phyloP scores from a whole-genome alignment of 1,284 basidiomycete species.

The Phlebopus sp. region DNA sequence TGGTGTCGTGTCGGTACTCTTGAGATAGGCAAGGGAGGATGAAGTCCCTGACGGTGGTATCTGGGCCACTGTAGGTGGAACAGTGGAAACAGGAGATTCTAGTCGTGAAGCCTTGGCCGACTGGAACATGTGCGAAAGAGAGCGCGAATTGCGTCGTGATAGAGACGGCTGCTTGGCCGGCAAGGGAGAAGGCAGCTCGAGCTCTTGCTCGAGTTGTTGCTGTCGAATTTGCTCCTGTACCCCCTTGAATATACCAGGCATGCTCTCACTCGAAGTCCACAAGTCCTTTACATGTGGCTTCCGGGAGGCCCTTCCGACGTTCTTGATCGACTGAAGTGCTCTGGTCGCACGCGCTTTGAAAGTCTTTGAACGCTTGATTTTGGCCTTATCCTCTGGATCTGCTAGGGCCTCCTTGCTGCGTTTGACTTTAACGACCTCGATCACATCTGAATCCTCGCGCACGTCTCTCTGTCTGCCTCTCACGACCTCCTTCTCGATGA shows the following conservation, averaged over 20 bases:
- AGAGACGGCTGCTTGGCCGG: constrained; percentile 16
- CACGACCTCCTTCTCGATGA: constrained; percentile 18
- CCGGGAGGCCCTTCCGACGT: constrained; percentile 41
- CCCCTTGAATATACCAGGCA: constrained; percentile 28
- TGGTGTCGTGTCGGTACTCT: constrained; percentile 7
- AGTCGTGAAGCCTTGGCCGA: constrained; percentile 13
- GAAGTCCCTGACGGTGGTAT: constrained; percentile 3
- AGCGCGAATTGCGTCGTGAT: constrained; percentile 21
- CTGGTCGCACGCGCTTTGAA: constrained; percentile 57
- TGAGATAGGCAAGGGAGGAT: constrained; percentile 10
- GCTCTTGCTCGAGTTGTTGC: constrained; percentile 12
- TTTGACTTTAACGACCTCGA: constrained; percentile 67
- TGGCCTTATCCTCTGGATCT: constrained; percentile 27
- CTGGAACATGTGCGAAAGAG: constrained; percentile 26
- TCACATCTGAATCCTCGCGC: constrained; percentile 45
- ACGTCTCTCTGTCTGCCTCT: constrained; percentile 25
- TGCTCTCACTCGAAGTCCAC: constrained; percentile 32
- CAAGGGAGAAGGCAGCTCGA: neutral
- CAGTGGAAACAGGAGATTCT: constrained; percentile 10
- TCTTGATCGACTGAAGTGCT: constrained; percentile 62
- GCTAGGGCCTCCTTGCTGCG: constrained; percentile 37
- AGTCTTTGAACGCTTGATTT: constrained; percentile 47
- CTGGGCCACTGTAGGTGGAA: constrained; percentile 5
- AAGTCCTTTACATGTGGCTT: constrained; percentile 39
- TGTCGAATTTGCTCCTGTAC: constrained; percentile 20